Evolutionary conservation across 352 stramenopile genomes (phyloP).

Genomic region (Globisporangium nodosum): DNA sequence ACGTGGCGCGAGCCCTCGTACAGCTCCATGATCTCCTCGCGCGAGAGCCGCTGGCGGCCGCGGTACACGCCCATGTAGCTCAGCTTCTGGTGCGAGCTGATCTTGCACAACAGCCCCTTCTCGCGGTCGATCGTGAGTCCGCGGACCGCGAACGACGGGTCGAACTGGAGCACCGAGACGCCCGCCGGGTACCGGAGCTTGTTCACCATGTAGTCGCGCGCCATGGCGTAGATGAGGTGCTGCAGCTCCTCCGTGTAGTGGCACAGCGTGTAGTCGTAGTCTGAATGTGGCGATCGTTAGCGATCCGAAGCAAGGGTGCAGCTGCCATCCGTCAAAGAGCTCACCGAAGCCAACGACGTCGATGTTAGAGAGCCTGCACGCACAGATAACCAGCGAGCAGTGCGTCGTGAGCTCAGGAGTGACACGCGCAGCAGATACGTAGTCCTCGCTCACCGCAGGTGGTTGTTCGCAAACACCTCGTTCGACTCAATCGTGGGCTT

Average conservation of each 20-base stretch:
- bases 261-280: constrained; percentile 94
- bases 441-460: constrained; percentile 31
- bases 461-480: constrained; percentile 74
- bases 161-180: constrained; percentile 73
- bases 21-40: constrained; percentile 79
- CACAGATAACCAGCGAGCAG: not conserved
- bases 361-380: constrained; percentile 43
- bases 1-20: constrained; percentile 89
- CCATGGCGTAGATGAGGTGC: constrained; percentile 92
- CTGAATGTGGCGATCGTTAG: constrained; percentile 18
- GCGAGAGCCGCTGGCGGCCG: constrained; percentile 79
- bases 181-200: constrained; percentile 83
- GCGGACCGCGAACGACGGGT: constrained; percentile 89
- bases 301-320: not conserved
- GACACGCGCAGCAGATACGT: too few species aligned
- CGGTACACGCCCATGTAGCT: constrained; percentile 74
- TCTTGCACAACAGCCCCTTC: constrained; percentile 91
- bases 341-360: constrained; percentile 71
- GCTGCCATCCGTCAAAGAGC: not conserved
- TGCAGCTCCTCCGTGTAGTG: constrained; percentile 91
- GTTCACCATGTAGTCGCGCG: constrained; percentile 79
- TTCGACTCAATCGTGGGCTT: constrained; percentile 34
- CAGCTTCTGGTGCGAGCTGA: constrained; percentile 93
- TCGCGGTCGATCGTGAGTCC: constrained; percentile 92
- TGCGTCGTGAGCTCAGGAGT: not conserved